A percentile compares a stretch with the other conserved stretches of the same genome.
Evolutionary conservation across 768 basidiomycete genomes (phyloP).

Genomic region (Tricholoma terreum): DNA sequence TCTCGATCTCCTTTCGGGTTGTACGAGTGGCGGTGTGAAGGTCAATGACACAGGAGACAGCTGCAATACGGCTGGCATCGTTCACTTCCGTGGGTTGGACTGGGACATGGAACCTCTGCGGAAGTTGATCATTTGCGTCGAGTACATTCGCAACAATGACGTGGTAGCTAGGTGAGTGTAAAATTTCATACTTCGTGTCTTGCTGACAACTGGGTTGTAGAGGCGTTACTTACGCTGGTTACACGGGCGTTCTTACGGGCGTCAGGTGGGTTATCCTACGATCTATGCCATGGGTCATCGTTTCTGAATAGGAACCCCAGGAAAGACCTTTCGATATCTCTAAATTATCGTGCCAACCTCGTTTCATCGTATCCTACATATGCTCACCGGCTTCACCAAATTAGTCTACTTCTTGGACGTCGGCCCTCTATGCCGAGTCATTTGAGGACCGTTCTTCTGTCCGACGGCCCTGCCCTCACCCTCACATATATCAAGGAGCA

Average conservation of each 20-base stretch:
- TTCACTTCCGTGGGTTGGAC: background rate
- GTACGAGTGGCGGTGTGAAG: background rate
- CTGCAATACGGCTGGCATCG: background rate
- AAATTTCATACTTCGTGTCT: background rate
- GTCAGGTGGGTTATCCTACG: background rate
- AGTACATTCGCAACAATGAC: background rate
- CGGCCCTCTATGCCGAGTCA: background rate
- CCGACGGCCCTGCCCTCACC: background rate
- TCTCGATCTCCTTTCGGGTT: background rate
- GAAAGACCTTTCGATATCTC: background rate
- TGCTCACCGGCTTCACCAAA: background rate
- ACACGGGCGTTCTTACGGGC: background rate
- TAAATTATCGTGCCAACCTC: background rate
- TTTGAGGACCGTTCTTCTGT: background rate
- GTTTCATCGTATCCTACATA: background rate
- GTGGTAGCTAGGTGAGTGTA: background rate
- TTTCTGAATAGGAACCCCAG: background rate
- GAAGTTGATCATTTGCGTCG: background rate
- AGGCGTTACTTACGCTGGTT: background rate
- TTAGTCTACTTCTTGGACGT: background rate
- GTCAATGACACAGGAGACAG: background rate
- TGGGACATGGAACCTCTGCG: background rate
- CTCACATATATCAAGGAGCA: background rate
- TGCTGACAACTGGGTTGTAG: background rate
- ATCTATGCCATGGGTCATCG: background rate